phyloP scores from a whole-genome alignment of 805 yeast species.

The Yarrowia deformans region DNA sequence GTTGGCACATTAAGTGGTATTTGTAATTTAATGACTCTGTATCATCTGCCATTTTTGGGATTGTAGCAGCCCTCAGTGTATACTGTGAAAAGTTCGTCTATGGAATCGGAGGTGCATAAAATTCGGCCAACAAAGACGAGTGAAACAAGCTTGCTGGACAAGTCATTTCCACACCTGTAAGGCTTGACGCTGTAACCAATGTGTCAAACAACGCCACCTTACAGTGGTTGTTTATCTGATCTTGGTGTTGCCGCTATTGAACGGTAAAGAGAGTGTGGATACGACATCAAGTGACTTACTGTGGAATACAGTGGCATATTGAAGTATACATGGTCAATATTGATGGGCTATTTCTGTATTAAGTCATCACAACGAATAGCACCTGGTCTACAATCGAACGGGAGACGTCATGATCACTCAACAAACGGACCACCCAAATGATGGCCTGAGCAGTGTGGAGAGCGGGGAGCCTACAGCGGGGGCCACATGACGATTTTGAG shows the following conservation, averaged over 20 bases:
- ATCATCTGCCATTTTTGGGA: too few relatives aligned
- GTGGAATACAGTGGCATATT: background rate
- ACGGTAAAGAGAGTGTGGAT: too few relatives aligned
- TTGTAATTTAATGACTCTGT: too few relatives aligned
- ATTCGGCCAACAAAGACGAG: conserved; percentile 11
- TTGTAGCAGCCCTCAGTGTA: too few relatives aligned
- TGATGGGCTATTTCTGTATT: too few relatives aligned
- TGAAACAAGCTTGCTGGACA: conserved; percentile 9
- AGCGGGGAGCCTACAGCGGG: background rate
- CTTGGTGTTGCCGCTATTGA: background rate
- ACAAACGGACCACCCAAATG: too few relatives aligned
- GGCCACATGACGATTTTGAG: background rate
- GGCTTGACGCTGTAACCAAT: background rate
- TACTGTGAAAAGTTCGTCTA: too few relatives aligned
- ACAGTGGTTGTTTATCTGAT: background rate
- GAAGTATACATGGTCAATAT: too few relatives aligned
- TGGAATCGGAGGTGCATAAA: background rate
- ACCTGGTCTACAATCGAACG: too few relatives aligned
- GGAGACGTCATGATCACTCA: too few relatives aligned
- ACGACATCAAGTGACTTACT: too few relatives aligned
- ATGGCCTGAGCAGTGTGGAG: background rate
- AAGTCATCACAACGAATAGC: too few relatives aligned
- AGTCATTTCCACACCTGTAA: conserved; percentile 8
- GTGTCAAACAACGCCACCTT: conserved; percentile 6
- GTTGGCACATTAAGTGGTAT: background rate